Percentiles rank a stretch among this genome's conserved stretches.
These are phyloP conservation scores for Salix udensis DNA, from an alignment of 345 rosid genomes.

Conservation along the genomic window DNA sequence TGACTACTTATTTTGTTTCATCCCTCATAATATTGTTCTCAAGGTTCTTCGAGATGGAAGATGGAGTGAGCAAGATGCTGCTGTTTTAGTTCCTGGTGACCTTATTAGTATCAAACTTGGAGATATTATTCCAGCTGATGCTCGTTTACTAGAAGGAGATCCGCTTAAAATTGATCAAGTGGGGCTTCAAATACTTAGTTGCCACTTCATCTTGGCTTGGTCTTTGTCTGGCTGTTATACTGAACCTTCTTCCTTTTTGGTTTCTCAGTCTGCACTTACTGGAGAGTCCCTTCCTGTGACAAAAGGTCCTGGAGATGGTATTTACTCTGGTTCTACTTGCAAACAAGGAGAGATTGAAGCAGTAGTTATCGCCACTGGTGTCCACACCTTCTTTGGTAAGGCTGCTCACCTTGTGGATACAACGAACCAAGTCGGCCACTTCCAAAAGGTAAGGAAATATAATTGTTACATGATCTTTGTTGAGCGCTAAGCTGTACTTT, in stretches of 20 bases:
- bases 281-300: slow-evolving; percentile 99
- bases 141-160: slow-evolving; percentile 92
- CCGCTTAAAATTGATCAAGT: slow-evolving; percentile 97
- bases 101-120: slow-evolving; percentile 85
- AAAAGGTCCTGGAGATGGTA: slow-evolving; percentile 93
- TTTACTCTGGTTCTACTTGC: slow-evolving; percentile 96
- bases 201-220: slow-evolving; percentile 9
- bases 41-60: slow-evolving; percentile 95
- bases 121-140: slow-evolving; percentile 96
- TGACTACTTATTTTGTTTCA: neutral
- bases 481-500: neutral
- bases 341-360: slow-evolving; percentile 99
- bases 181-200: slow-evolving; percentile 2
- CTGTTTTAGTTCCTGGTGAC: slow-evolving; percentile 90
- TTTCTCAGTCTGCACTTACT: slow-evolving; percentile 85
- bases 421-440: slow-evolving; percentile 99
- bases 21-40: slow-evolving; percentile 12
- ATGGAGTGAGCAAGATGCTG: slow-evolving; percentile 94
- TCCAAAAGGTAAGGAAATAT: slow-evolving; percentile 66
- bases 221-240: slow-evolving; percentile 6
- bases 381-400: slow-evolving; percentile 95
- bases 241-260: slow-evolving; percentile 4
- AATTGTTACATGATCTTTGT: neutral
- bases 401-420: slow-evolving; percentile 98
- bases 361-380: slow-evolving; percentile 93